A percentile compares a stretch with the other conserved stretches of the same genome.
Evolutionary conservation across 441 rosid species (phyloP).

Genomic region (Rhodomyrtus psidioides): DNA sequence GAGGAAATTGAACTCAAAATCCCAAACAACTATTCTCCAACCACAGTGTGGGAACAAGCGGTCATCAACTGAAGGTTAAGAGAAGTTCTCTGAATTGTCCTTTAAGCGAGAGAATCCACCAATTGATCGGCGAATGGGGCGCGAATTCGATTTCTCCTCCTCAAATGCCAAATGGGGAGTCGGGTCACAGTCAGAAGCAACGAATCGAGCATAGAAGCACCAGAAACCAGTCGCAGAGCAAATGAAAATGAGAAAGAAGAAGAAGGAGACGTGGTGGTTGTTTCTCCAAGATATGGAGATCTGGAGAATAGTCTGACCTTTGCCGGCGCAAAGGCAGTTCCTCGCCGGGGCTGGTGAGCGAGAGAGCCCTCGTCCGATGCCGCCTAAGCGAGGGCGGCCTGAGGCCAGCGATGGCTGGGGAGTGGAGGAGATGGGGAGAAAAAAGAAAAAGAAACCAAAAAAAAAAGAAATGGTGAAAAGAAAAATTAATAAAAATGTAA

Average conservation of each 20-base stretch:
- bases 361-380: too few species aligned
- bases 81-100: conserved; percentile 4
- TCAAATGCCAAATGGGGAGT: conserved; percentile 2
- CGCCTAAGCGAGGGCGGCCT: too few species aligned
- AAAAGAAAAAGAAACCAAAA: too few species aligned
- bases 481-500: too few species aligned
- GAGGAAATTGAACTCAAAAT: background rate
- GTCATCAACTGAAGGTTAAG: conserved; percentile 3
- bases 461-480: too few species aligned
- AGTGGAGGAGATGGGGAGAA: too few species aligned
- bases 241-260: background rate
- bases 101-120: conserved; percentile 33
- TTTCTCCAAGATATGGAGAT: too few species aligned
- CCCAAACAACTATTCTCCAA: conserved; percentile 28
- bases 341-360: too few species aligned
- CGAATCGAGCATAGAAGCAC: background rate
- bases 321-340: too few species aligned
- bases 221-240: background rate
- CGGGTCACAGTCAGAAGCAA: conserved; percentile 56
- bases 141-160: background rate
- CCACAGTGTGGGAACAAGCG: conserved; percentile 28
- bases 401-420: too few species aligned
- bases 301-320: too few species aligned
- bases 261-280: too few species aligned
- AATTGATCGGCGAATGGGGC: conserved; percentile 14